A percentile compares a stretch with the other conserved stretches of the same genome.
Evolutionary conservation across 2,329 filamentous ascomycete species (phyloP).

Genomic region (Fusarium sp.): DNA sequence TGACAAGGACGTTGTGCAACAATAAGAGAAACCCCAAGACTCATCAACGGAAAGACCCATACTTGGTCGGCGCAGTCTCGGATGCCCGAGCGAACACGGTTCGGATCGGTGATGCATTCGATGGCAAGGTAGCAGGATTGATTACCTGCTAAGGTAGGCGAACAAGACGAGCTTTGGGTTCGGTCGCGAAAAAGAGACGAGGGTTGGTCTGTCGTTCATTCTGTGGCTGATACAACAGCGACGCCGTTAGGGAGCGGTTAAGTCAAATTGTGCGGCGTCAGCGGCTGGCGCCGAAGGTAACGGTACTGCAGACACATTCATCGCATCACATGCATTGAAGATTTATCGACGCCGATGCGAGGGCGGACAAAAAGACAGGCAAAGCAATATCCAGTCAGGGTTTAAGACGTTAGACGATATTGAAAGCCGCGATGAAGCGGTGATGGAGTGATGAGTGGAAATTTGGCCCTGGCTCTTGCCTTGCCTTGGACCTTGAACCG

Average conservation of each 20-base stretch:
- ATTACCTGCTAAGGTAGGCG: neutral
- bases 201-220: neutral
- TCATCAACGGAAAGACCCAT: slow-evolving; percentile 6
- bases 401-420: slow-evolving; percentile 2
- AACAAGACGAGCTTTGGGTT: neutral
- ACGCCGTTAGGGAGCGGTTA: neutral
- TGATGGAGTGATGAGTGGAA: slow-evolving; percentile 20
- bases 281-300: slow-evolving; percentile 3
- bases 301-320: neutral
- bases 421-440: slow-evolving; percentile 16
- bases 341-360: neutral
- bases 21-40: slow-evolving; percentile 11
- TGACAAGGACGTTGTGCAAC: neutral
- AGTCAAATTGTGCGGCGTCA: neutral
- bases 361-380: neutral
- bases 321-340: slow-evolving; percentile 8
- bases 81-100: slow-evolving; percentile 29
- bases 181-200: neutral
- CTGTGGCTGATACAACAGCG: slow-evolving; percentile 6
- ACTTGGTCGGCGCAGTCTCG: slow-evolving; percentile 32
- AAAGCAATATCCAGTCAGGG: neutral
- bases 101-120: slow-evolving; percentile 7
- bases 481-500: slow-evolving; percentile 1
- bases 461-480: slow-evolving; percentile 7
- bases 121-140: slow-evolving; percentile 6